phyloP scores from a whole-genome alignment of 352 stramenopile species.

The Pythium aristosporum region DNA sequence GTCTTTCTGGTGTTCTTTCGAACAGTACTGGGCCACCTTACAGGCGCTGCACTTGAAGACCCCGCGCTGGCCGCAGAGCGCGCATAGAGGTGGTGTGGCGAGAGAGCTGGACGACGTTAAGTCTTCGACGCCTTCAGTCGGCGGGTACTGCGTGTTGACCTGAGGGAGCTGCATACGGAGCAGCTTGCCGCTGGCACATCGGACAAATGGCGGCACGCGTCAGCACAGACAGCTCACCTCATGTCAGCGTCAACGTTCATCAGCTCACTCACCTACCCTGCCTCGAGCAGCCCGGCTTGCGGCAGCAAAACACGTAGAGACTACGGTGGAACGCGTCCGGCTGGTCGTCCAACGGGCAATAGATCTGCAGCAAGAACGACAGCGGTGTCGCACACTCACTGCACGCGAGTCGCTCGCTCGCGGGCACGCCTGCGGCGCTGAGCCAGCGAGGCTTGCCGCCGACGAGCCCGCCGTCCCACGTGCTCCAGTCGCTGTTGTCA shows the following conservation, averaged over 20 bases:
- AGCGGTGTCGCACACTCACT: slow-evolving; percentile 45
- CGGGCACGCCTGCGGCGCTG: slow-evolving; percentile 50
- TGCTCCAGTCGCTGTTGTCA: slow-evolving; percentile 62
- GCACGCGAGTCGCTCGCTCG: slow-evolving; percentile 48
- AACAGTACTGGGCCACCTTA: slow-evolving; percentile 77
- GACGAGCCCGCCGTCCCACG: slow-evolving; percentile 93
- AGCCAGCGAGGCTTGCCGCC: slow-evolving; percentile 90
- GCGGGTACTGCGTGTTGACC: slow-evolving; percentile 90
- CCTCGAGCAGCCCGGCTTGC: slow-evolving; percentile 50
- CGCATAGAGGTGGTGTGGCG: slow-evolving; percentile 34
- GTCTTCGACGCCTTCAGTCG: slow-evolving; percentile 38
- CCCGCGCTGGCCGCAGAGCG: slow-evolving; percentile 60
- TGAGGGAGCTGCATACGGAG: slow-evolving; percentile 88
- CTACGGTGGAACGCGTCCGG: slow-evolving; percentile 91
- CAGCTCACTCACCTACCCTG: slow-evolving; percentile 37
- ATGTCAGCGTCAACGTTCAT: neutral
- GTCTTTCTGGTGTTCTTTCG: slow-evolving; percentile 76
- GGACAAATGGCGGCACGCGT: neutral
- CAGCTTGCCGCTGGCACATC: slow-evolving; percentile 45
- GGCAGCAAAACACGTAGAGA: slow-evolving; percentile 93
- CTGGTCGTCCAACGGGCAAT: slow-evolving; percentile 89
- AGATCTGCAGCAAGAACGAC: slow-evolving; percentile 90
- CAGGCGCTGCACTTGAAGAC: slow-evolving; percentile 71
- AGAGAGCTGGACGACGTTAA: slow-evolving; percentile 15
- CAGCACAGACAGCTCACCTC: neutral